Percentiles rank a stretch among this genome's conserved stretches.
phyloP scores from a whole-genome alignment of 2,329 filamentous ascomycete species.

The Penicillium sp. region DNA sequence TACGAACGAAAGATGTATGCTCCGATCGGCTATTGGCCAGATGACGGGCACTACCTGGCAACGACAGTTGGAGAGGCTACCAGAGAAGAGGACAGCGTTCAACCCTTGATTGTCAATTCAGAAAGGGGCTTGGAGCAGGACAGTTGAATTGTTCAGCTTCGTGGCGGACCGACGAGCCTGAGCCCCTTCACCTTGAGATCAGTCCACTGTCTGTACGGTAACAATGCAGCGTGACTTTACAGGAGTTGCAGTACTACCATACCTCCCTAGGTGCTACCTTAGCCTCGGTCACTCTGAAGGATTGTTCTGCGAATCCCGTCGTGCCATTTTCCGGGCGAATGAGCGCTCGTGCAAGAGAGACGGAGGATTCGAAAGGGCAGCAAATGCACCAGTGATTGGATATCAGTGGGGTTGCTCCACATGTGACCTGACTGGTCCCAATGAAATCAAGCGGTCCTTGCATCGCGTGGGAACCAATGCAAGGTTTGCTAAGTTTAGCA shows the following conservation, averaged over 20 bases:
- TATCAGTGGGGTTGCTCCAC: constrained; percentile 19
- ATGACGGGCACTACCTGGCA: neutral
- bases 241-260: constrained; percentile 18
- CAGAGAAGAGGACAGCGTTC: neutral
- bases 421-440: constrained; percentile 6
- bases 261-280: constrained; percentile 21
- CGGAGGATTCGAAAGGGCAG: constrained; percentile 21
- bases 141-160: neutral
- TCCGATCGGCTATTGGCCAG: neutral
- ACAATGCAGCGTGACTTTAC: constrained; percentile 39
- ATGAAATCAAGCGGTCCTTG: constrained; percentile 15
- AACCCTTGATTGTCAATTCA: neutral
- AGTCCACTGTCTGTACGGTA: constrained; percentile 26
- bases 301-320: constrained; percentile 21
- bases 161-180: neutral
- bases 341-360: constrained; percentile 1
- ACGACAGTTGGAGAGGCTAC: constrained; percentile 1
- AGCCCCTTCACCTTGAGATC: neutral
- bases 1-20: neutral
- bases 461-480: constrained; percentile 26
- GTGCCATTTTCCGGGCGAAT: constrained; percentile 25
- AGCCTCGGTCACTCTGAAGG: constrained; percentile 11
- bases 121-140: neutral
- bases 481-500: constrained; percentile 34
- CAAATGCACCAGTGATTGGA: constrained; percentile 12